phyloP scores from a whole-genome alignment of 768 basidiomycete genomes.

The Leccinum variicolor region DNA sequence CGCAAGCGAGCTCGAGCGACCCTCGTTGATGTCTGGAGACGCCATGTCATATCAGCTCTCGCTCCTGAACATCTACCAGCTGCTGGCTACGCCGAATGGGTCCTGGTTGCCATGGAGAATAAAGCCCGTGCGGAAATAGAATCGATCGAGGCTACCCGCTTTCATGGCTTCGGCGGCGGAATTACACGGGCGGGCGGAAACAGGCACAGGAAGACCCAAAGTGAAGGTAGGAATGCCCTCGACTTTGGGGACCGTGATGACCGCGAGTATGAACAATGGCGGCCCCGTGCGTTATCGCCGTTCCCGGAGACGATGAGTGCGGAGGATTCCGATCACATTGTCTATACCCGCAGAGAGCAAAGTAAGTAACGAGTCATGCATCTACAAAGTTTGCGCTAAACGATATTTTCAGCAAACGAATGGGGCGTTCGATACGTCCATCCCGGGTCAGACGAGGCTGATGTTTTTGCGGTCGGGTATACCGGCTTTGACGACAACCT shows the following conservation, averaged over 20 bases:
- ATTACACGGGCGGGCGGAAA: slow-evolving; percentile 19
- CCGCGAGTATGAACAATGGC: slow-evolving; percentile 19
- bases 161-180: neutral
- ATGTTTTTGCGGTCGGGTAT: slow-evolving; percentile 24
- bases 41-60: slow-evolving; percentile 56
- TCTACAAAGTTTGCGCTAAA: slow-evolving; percentile 6
- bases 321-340: slow-evolving; percentile 25
- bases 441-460: slow-evolving; percentile 8
- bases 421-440: slow-evolving; percentile 25
- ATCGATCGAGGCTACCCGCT: slow-evolving; percentile 3
- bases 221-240: slow-evolving; percentile 41
- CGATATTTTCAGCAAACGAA: slow-evolving; percentile 22
- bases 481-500: slow-evolving; percentile 23
- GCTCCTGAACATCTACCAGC: slow-evolving; percentile 28
- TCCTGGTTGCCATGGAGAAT: slow-evolving; percentile 27
- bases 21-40: slow-evolving; percentile 65
- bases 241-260: slow-evolving; percentile 30
- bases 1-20: slow-evolving; percentile 63
- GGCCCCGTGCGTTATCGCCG: slow-evolving; percentile 27
- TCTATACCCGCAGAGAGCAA: slow-evolving; percentile 27
- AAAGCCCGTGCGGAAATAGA: slow-evolving; percentile 17
- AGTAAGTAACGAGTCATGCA: slow-evolving; percentile 8
- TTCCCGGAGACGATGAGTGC: slow-evolving; percentile 6
- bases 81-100: slow-evolving; percentile 34
- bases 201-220: slow-evolving; percentile 46